These are phyloP conservation scores for Antitrichia curtipendula DNA, from an alignment of 225 moss, liverwort and hornwort species.

Conservation along the genomic window DNA sequence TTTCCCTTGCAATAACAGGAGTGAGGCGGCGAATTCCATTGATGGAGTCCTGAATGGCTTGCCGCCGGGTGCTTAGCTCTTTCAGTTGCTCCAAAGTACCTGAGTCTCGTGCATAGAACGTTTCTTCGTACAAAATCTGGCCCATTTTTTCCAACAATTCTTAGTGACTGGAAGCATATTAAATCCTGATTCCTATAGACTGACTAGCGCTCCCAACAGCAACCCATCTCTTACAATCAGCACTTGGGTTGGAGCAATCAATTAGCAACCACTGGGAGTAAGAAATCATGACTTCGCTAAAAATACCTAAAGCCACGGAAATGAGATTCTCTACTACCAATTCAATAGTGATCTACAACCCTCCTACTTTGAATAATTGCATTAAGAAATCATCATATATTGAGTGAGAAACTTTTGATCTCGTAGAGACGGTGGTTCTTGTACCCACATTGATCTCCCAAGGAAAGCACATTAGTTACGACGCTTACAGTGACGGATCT, in stretches of 20 bases:
- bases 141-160: not conserved
- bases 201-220: not conserved
- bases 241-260: not conserved
- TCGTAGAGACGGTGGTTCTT: not conserved
- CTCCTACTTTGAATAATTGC: not conserved
- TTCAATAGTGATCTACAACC: not conserved
- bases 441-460: not conserved
- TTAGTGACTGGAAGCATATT: not conserved
- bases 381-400: not conserved
- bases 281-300: not conserved
- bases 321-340: not conserved
- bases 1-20: slow-evolving; percentile 90
- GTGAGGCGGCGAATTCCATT: slow-evolving; percentile 81
- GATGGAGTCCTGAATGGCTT: slow-evolving; percentile 80
- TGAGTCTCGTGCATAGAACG: slow-evolving; percentile 80
- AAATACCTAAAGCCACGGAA: not conserved
- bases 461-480: not conserved
- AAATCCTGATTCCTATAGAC: not conserved
- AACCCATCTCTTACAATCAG: not conserved
- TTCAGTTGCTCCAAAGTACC: slow-evolving; percentile 84
- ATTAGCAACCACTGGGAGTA: not conserved
- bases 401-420: not conserved
- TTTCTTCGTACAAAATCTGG: slow-evolving; percentile 50
- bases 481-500: not conserved
- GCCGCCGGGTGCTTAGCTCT: slow-evolving; percentile 75